These are phyloP conservation scores for Mycena rebaudengoi DNA, from an alignment of 768 basidiomycete genomes.

Conservation along the genomic window DNA sequence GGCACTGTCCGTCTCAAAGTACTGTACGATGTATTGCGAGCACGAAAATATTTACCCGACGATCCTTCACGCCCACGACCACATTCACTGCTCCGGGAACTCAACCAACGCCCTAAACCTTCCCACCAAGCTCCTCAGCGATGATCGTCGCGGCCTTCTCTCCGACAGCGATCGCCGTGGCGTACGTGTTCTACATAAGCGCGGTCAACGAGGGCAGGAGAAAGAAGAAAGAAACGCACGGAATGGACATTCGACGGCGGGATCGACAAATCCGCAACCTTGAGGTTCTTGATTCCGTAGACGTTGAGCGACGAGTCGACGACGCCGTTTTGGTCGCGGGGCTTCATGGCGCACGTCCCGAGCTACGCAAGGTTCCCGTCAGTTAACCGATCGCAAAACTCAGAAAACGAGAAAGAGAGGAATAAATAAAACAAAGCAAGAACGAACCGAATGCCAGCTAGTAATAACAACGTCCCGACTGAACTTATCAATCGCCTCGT, in stretches of 20 bases:
- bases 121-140: constrained; percentile 48
- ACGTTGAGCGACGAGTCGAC: constrained; percentile 54
- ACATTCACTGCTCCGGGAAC: not conserved
- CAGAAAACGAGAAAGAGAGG: not conserved
- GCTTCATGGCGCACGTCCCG: constrained; percentile 60
- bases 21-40: no score
- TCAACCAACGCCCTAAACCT: not conserved
- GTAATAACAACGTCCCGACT: constrained; percentile 25
- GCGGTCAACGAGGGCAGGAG: not conserved
- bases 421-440: not conserved
- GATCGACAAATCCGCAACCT: constrained; percentile 54
- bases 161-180: constrained; percentile 50
- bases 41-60: no score
- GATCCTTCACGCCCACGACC: not conserved
- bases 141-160: constrained; percentile 56
- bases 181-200: constrained; percentile 47
- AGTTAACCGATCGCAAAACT: not conserved
- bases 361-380: constrained; percentile 37
- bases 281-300: constrained; percentile 51
- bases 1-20: no score
- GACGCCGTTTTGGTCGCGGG: constrained; percentile 51
- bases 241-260: constrained; percentile 46
- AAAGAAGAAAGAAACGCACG: constrained; percentile 20
- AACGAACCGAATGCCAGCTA: constrained; percentile 37
- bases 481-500: constrained; percentile 31